phyloP scores from a whole-genome alignment of 2,329 filamentous ascomycete genomes.

The Microthyrium microscopicum region DNA sequence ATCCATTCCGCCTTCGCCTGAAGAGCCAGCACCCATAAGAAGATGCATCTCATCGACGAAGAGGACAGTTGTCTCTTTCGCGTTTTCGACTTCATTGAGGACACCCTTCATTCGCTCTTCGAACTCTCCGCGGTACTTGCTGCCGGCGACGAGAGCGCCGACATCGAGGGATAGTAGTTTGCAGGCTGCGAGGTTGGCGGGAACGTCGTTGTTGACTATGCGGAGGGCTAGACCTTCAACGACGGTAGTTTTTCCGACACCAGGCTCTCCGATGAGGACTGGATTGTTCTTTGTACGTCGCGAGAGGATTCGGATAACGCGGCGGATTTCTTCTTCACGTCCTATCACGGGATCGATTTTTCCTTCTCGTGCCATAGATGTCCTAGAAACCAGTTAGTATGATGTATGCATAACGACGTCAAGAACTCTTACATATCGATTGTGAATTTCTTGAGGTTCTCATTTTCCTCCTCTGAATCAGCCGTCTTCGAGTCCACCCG shows the following conservation, averaged over 20 bases:
- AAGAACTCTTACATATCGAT: too few species aligned
- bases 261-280: conserved; percentile 90
- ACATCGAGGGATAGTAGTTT: conserved; percentile 90
- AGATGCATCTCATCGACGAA: conserved; percentile 99
- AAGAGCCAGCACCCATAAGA: conserved; percentile 90
- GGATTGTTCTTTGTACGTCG: conserved; percentile 97
- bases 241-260: conserved; percentile 96
- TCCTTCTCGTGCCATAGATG: conserved; percentile 83
- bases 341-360: conserved; percentile 97
- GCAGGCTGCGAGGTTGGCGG: conserved; percentile 86
- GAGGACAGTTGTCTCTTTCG: conserved; percentile 90
- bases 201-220: conserved; percentile 92
- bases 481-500: conserved; percentile 93
- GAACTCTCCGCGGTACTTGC: conserved; percentile 97
- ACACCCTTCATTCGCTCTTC: conserved; percentile 99
- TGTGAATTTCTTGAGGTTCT: conserved; percentile 95
- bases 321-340: conserved; percentile 84
- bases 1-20: conserved; percentile 95
- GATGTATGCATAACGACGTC: too few species aligned
- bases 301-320: conserved; percentile 81
- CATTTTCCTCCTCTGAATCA: conserved; percentile 79
- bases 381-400: too few species aligned
- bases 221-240: conserved; percentile 90
- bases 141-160: conserved; percentile 84
- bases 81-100: conserved; percentile 86